A percentile compares a stretch with the other conserved stretches of the same genome.
These are phyloP conservation scores for Claviceps digitariae DNA, from an alignment of 2,329 filamentous ascomycete species.

Conservation along the genomic window DNA sequence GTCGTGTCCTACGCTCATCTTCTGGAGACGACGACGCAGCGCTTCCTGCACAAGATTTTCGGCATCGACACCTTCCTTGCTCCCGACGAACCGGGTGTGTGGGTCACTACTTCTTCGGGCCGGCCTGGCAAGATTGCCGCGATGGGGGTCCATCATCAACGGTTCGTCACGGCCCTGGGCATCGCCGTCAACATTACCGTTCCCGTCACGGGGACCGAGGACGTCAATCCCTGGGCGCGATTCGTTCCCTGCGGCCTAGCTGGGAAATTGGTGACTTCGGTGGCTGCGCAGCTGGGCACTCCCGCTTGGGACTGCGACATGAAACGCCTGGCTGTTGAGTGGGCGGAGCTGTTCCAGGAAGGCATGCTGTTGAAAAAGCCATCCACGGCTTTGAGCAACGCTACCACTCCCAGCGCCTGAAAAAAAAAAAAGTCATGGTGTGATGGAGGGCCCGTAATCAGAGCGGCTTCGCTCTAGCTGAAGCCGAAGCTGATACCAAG, in stretches of 20 bases:
- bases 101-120: constrained; percentile 34
- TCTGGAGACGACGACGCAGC: constrained; percentile 64
- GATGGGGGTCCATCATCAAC: constrained; percentile 77
- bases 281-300: constrained; percentile 37
- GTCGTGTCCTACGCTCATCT: constrained; percentile 66
- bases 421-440: too few species aligned
- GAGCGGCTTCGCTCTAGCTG: too few species aligned
- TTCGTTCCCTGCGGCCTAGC: constrained; percentile 86
- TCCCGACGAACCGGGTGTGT: constrained; percentile 75
- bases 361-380: too few species aligned
- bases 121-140: constrained; percentile 65
- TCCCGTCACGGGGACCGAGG: constrained; percentile 29
- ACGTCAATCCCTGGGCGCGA: constrained; percentile 43
- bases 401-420: too few species aligned
- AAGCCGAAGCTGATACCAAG: too few species aligned
- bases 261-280: constrained; percentile 65
- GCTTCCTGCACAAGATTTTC: constrained; percentile 41
- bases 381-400: too few species aligned
- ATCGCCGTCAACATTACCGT: constrained; percentile 66
- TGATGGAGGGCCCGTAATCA: too few species aligned
- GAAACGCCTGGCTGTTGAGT: constrained; percentile 15
- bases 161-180: constrained; percentile 74
- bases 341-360: constrained; percentile 22
- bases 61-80: constrained; percentile 43
- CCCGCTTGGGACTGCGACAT: constrained; percentile 14